Conservation (phyloP, 2,329 filamentous ascomycete species). For the Colletotrichum musicola region DNA sequence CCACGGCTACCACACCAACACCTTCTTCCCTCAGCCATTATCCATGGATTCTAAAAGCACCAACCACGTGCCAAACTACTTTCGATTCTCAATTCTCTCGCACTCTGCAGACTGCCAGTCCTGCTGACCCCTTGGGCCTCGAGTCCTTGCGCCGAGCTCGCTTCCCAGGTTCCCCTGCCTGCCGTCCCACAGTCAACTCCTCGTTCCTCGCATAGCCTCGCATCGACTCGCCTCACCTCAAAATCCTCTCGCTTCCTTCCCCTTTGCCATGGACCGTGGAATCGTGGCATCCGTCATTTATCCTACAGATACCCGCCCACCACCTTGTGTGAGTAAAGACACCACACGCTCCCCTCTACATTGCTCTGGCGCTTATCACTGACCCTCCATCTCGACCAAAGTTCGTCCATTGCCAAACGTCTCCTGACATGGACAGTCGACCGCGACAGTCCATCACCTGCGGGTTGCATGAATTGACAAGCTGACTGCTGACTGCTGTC, state of each 20-base stretch:
- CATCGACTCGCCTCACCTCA: slow-evolving; percentile 18
- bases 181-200: not conserved
- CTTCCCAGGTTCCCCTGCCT: not conserved
- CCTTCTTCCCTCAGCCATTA: not conserved
- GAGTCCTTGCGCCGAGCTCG: not conserved
- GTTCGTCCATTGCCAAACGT: not conserved
- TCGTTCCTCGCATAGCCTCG: slow-evolving; percentile 2
- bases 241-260: slow-evolving; percentile 22
- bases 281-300: too few relatives aligned
- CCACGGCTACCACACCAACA: not conserved
- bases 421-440: not conserved
- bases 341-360: too few relatives aligned
- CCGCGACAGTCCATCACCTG: not conserved
- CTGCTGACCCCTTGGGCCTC: not conserved
- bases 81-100: not conserved
- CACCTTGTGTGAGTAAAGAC: too few relatives aligned
- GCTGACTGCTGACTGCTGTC: slow-evolving; percentile 6
- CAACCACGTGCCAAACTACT: not conserved
- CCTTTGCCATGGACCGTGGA: not conserved
- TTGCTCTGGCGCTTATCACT: too few relatives aligned
- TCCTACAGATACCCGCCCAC: too few relatives aligned
- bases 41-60: not conserved
- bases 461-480: slow-evolving; percentile 7
- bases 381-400: too few relatives aligned
- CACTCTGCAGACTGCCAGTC: too few relatives aligned